These are phyloP conservation scores for Tolypocladium album DNA, from an alignment of 2,329 filamentous ascomycete species.

Conservation along the genomic window DNA sequence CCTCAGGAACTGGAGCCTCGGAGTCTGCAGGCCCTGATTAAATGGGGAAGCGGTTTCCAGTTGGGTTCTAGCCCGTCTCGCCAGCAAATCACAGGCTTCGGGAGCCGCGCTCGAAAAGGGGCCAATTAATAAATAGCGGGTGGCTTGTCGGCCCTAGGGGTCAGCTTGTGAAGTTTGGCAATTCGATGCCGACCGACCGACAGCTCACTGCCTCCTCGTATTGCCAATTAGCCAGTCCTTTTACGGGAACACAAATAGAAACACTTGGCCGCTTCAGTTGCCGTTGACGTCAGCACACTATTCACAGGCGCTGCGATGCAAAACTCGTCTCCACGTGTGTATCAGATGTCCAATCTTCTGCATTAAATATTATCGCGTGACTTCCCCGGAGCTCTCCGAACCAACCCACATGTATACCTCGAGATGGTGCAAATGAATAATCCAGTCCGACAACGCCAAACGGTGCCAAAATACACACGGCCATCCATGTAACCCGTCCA, in stretches of 20 bases:
- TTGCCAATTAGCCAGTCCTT: neutral
- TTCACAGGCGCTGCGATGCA: neutral
- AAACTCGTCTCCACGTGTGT: neutral
- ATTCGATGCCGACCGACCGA: too few species aligned
- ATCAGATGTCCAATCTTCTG: neutral
- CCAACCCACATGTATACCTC: neutral
- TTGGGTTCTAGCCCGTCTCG: neutral
- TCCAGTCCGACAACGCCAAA: neutral
- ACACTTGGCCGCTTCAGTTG: neutral
- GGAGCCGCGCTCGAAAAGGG: neutral
- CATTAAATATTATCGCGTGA: neutral
- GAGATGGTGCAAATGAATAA: neutral
- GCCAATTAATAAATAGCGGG: neutral
- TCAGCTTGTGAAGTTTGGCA: neutral
- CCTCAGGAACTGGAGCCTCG: neutral
- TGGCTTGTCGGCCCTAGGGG: neutral
- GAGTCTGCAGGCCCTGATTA: neutral
- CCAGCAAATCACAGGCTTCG: neutral
- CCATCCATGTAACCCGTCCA: neutral
- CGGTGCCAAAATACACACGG: neutral
- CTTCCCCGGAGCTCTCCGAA: neutral
- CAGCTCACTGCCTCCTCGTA: neutral
- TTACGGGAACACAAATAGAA: neutral
- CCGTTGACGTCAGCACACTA: neutral
- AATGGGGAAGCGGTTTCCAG: neutral